Conservation (phyloP, 192 early-diverging fungal species). For the Podila verticillata region DNA sequence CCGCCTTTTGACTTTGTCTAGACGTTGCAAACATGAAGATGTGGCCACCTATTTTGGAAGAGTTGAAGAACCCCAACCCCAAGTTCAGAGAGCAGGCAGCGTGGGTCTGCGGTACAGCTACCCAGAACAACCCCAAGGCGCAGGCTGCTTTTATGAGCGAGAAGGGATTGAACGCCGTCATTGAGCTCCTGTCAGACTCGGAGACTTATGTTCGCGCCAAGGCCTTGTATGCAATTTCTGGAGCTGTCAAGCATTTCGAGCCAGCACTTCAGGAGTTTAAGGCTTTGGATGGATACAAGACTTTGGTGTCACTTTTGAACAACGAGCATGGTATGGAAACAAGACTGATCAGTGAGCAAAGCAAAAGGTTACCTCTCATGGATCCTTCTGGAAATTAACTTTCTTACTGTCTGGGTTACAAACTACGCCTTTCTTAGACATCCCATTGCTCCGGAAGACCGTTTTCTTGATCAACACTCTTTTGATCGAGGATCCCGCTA, state of each 20-base stretch:
- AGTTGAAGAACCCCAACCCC: constrained; percentile 58
- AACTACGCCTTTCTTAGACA: constrained; percentile 25
- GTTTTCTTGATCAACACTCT: constrained; percentile 73
- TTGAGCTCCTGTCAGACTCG: constrained; percentile 56
- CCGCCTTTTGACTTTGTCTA: constrained; percentile 18
- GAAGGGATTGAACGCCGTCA: constrained; percentile 56
- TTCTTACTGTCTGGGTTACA: neutral
- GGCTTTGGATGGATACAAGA: constrained; percentile 53
- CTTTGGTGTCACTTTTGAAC: constrained; percentile 57
- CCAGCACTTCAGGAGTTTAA: constrained; percentile 68
- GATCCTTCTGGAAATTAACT: neutral
- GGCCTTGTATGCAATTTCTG: constrained; percentile 76
- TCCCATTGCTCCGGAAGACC: constrained; percentile 57
- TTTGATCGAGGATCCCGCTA: constrained; percentile 62
- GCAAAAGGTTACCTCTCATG: too few relatives aligned
- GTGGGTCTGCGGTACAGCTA: constrained; percentile 94
- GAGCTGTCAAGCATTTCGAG: constrained; percentile 67
- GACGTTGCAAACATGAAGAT: constrained; percentile 89
- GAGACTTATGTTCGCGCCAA: constrained; percentile 66
- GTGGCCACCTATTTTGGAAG: constrained; percentile 82
- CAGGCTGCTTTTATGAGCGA: constrained; percentile 74
- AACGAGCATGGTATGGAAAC: constrained; percentile 48
- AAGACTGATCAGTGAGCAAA: too few relatives aligned
- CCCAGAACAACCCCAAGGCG: constrained; percentile 92
- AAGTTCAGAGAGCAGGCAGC: constrained; percentile 74